Base-by-base conservation (phyloP, 106 monocot genomes). In the Amphibolis antarctica region DNA sequence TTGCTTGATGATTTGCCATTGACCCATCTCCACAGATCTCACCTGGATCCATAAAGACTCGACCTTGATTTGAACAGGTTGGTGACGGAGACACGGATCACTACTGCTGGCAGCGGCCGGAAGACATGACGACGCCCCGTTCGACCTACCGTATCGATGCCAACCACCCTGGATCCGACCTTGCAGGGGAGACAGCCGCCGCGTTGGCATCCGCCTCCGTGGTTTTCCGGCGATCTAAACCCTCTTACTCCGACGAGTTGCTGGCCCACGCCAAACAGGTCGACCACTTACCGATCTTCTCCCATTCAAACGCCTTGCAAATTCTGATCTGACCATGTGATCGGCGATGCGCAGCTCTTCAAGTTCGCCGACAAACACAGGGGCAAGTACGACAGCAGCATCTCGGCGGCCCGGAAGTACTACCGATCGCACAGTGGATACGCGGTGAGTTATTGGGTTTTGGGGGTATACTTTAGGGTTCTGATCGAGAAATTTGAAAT, bases 321-420 rank as follows among this genome's bases (percentile, higher is more conserved):
- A 4, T 13, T n/a, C n/a, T n/a, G n/a, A n/a, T n/a, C n/a, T n/a
- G n/a, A n/a, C n/a, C n/a, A n/a, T n/a, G n/a, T n/a, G n/a, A n/a
- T n/a, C 19, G 19, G 20, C 43, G 19, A 30, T 19, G 4, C 19
- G 12, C 82, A 96, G 96, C 74, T 96, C 5, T 96, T 96, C 46
- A 84, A 82, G 26, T 96, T 90, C 44, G 96, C 86, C 9, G 90
- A 96, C 67, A 96, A 90, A 74, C 85, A 96, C 69, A 66, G 96
- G 55, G 96, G 96, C 25, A 90, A 90, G 71, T 96, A 96, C 67
- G 96, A 96, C 71, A 59, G 80, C 69, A 90, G 96, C 80, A 96
- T 96, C 31, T 78, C 65, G 1, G 86, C 90, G 24, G 90, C 80
- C 17, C 84, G 76, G 63, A 90, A 87, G 46, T 96, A 87, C 69